These are phyloP conservation scores for Ascochyta lentis DNA, from an alignment of 2,329 filamentous ascomycete genomes.

Conservation along the genomic window DNA sequence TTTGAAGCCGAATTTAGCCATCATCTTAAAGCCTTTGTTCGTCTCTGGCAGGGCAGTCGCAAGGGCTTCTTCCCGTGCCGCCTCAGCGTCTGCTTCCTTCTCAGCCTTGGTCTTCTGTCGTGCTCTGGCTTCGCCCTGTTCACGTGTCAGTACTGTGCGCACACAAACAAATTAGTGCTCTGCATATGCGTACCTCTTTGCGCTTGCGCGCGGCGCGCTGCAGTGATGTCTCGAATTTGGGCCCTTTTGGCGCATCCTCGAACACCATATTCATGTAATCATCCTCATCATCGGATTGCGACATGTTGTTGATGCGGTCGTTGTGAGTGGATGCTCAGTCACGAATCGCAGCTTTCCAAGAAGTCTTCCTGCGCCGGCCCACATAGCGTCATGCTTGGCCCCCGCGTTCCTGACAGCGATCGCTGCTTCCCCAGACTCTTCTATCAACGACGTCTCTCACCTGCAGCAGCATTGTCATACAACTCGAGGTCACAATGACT, in stretches of 20 bases:
- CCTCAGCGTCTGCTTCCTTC: slow-evolving; percentile 74
- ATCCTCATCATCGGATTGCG: slow-evolving; percentile 72
- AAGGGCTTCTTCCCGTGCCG: slow-evolving; percentile 76
- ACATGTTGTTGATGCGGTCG: slow-evolving; percentile 27
- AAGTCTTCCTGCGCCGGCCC: slow-evolving; percentile 20
- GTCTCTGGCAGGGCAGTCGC: slow-evolving; percentile 72
- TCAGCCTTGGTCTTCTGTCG: slow-evolving; percentile 78
- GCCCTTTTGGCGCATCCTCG: slow-evolving; percentile 62
- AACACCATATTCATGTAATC: slow-evolving; percentile 99
- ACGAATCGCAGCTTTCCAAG: slow-evolving; percentile 9
- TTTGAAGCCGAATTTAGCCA: slow-evolving; percentile 93
- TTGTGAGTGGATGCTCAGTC: slow-evolving; percentile 1
- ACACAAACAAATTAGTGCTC: not conserved
- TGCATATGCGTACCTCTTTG: slow-evolving; percentile 52
- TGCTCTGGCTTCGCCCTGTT: slow-evolving; percentile 38
- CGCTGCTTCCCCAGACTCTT: slow-evolving; percentile 16
- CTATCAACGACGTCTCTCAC: slow-evolving; percentile 11
- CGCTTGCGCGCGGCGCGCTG: slow-evolving; percentile 64
- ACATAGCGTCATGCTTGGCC: slow-evolving; percentile 22
- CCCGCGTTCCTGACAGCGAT: slow-evolving; percentile 14
- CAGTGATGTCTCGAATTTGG: slow-evolving; percentile 66
- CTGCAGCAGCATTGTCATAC: not conserved
- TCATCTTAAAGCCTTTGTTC: slow-evolving; percentile 93
- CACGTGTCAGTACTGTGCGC: slow-evolving; percentile 18
- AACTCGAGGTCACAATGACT: not conserved